These are phyloP conservation scores for Rostrohypoxylon terebratum DNA, from an alignment of 495 filamentous ascomycete species.

Conservation along the genomic window DNA sequence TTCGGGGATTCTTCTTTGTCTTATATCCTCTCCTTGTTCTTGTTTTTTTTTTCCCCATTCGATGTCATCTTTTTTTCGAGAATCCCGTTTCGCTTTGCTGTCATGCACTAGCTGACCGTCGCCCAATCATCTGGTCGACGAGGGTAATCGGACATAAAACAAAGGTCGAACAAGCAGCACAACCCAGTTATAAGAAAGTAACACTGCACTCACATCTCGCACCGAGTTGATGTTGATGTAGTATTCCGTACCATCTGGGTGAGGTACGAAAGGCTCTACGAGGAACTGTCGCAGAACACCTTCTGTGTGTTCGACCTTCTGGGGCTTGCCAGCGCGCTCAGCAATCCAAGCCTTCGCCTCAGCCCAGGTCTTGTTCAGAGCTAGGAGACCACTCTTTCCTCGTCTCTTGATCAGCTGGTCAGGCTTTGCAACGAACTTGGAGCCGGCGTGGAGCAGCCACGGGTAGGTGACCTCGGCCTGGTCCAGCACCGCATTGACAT, in stretches of 20 bases:
- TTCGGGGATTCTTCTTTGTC: slow-evolving; percentile 19
- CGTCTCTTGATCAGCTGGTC: slow-evolving; percentile 99
- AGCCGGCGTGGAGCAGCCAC: slow-evolving; percentile 82
- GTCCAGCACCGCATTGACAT: slow-evolving; percentile 87
- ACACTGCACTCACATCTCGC: slow-evolving; percentile 75
- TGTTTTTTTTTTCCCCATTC: background rate
- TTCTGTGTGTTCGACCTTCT: slow-evolving; percentile 90
- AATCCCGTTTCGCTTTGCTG: background rate
- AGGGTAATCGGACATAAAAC: slow-evolving; percentile 35
- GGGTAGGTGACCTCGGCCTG: slow-evolving; percentile 95
- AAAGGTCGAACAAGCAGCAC: slow-evolving; percentile 37
- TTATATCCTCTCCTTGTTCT: slow-evolving; percentile 8
- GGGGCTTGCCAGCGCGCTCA: slow-evolving; percentile 86
- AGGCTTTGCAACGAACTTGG: slow-evolving; percentile 98
- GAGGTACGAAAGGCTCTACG: slow-evolving; percentile 97
- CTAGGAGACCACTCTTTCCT: slow-evolving; percentile 97
- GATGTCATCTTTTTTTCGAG: slow-evolving; percentile 9
- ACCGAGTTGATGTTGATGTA: slow-evolving; percentile 98
- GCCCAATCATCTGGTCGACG: slow-evolving; percentile 23
- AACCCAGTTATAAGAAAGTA: slow-evolving; percentile 36
- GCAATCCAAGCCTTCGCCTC: slow-evolving; percentile 94
- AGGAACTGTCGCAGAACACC: slow-evolving; percentile 94
- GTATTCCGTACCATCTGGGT: slow-evolving; percentile 92
- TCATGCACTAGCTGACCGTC: slow-evolving; percentile 38
- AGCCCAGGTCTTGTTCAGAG: slow-evolving; percentile 96